phyloP scores from a whole-genome alignment of 2,329 filamentous ascomycete species.

The Penicillium concentricum region DNA sequence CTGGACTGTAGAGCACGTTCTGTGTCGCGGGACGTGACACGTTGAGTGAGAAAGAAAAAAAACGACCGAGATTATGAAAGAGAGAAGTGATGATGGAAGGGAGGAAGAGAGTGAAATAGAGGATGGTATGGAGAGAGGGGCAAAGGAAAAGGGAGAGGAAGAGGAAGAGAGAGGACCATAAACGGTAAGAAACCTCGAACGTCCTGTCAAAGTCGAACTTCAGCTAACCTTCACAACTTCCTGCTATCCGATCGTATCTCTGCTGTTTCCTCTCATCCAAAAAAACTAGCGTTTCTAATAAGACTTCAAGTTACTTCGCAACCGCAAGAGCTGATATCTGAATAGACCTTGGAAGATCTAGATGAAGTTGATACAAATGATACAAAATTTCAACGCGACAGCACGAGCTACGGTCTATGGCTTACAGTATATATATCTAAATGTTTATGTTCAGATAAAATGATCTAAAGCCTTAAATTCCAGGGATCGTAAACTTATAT shows the following conservation, averaged over 20 bases:
- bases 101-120: background rate
- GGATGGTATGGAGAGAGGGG: background rate
- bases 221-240: background rate
- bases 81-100: background rate
- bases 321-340: background rate
- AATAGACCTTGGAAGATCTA: background rate
- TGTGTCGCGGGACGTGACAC: too few species aligned
- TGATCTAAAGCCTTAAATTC: background rate
- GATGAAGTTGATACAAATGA: background rate
- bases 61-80: background rate
- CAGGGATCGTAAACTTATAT: background rate
- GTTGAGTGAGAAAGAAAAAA: background rate
- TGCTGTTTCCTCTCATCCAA: background rate
- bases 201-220: background rate
- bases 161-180: background rate
- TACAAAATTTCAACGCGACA: background rate
- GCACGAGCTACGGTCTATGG: background rate
- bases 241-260: background rate
- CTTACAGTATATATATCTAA: background rate
- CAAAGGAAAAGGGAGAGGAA: background rate
- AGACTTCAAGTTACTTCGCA: background rate
- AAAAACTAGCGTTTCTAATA: background rate
- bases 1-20: background rate
- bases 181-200: background rate
- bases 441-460: background rate